Evolutionary conservation across 129 eudicot species (phyloP), one percentile per base, ranked within the genome.

Genomic region (Cynara cardunculus): DNA sequence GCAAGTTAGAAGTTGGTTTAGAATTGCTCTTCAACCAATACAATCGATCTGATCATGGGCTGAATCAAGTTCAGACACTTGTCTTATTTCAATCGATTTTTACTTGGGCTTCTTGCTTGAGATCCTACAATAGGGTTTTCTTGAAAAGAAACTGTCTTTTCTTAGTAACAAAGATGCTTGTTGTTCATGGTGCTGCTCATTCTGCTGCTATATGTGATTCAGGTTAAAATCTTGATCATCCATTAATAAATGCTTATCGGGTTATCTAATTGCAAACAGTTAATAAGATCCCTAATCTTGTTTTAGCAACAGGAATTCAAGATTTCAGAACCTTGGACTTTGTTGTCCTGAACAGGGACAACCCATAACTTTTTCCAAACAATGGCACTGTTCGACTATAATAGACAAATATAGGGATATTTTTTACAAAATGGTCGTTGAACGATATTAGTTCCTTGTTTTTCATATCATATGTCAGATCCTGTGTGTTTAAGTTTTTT

Each of bases 21-120:
- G 72, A 68, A 27, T 78, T 18, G 75, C 13, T 78, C 68, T 78
- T 78, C 6, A 78, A 78, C 39, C n/a, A n/a, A 68, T 41, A 30
- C 41, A 44, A 69, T 41, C 22, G 4, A 21, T 62, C 26, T 62
- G 2, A 24, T 24, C 27, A 22, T 37, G 28, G 16, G 66, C 18
- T 49, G 53, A 69, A 27, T 69, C 46, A 68, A 41, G 37, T 26
- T 28, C 14, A 12, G 10, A 12, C 30, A 4, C 21, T 18, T 22
- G 65, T 77, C 25, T 76, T 64, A 46, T 78, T 78, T 44, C 49
- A 26, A 0, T 41, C 44, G 18, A 68, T 39, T 78, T 4, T 41
- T 41, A 21, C 31, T 22, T 10, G 37, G 19, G n/a, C 56, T 35
- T 72, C 9, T 72, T 32, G 31, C 24, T 7, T 74, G 25, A 74